Base-by-base conservation (phyloP, 768 basidiomycete species). In the Tephrocybe sp. region DNA sequence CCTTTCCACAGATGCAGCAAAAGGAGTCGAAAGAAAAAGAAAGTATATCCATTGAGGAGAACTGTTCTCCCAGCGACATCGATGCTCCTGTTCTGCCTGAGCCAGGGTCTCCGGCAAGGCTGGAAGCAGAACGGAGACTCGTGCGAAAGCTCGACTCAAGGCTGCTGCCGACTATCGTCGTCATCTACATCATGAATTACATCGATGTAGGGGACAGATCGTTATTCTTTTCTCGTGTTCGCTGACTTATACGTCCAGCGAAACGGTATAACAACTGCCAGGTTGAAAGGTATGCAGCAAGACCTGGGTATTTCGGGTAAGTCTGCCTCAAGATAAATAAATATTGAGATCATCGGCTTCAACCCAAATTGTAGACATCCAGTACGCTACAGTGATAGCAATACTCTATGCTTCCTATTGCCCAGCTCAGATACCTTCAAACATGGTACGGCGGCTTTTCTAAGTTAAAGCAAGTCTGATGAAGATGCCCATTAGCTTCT, bases 151-250 rank as follows among this genome's bases (percentile, higher is more conserved):
- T 87, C 39, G 85, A 86, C 54, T 62, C 56, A 52, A 70, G 83
- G 28, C 63, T 86, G 3, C 59, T 87, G 39, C 80, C 81, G 0
- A 78, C 79, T 0, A 75, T 86, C 31, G 67, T 82, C 16, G 44
- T 83, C 44, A 81, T 86, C 27, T 84, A 68, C 55, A 74, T 86
- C 51, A 78, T 85, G 79, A 86, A 86, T 55, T 84, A 82, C 55
- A 83, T 86, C 51, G 83, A 85, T 61, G 84, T 85, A 51, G 53
- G 70, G n/a, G n/a, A n/a, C n/a, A n/a, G n/a, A n/a, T 61, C 6
- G 11, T 30, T 25, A 43, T 11, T 12, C 25, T 5, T 28, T 18
- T 21, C 9, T 18, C 3, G 18, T 27, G 11, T 4, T 28, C n/a
- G 1, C 30, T 16, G 24, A 31, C 36, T 11, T 24, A 8, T 28